These are phyloP conservation scores for Diaporthe aspalathi DNA, from an alignment of 2,329 filamentous ascomycete species.

Conservation along the genomic window DNA sequence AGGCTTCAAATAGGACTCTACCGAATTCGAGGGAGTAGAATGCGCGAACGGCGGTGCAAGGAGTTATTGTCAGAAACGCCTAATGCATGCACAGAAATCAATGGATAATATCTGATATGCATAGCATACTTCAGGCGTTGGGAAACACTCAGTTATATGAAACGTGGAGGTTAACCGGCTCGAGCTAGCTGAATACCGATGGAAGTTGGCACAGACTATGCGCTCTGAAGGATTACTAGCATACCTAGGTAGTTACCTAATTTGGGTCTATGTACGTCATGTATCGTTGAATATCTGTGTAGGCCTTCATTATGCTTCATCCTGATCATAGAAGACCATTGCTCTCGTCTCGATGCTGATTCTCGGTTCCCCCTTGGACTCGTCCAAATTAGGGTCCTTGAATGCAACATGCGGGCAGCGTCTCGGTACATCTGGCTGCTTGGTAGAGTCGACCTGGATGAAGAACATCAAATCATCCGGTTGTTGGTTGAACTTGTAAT, in stretches of 20 bases:
- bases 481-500: constrained; percentile 37
- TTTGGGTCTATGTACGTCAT: too few species aligned
- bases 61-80: not conserved
- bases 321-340: constrained; percentile 59
- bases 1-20: not conserved
- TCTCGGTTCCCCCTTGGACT: constrained; percentile 53
- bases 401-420: constrained; percentile 67
- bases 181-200: constrained; percentile 1
- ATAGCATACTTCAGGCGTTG: not conserved
- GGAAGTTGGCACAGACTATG: not conserved
- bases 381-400: constrained; percentile 55
- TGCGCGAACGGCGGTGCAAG: not conserved
- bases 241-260: too few species aligned
- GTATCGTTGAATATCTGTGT: too few species aligned
- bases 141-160: not conserved
- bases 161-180: not conserved
- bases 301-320: not conserved
- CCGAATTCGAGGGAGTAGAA: not conserved
- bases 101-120: not conserved
- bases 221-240: not conserved
- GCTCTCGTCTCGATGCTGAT: constrained; percentile 68
- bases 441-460: constrained; percentile 41
- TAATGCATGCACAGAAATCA: not conserved
- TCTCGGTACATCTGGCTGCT: constrained; percentile 60
- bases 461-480: constrained; percentile 40